Percentiles rank a stretch among this genome's conserved stretches.
phyloP scores from a whole-genome alignment of 129 eudicot species.

The Ambrosia artemisiifolia region DNA sequence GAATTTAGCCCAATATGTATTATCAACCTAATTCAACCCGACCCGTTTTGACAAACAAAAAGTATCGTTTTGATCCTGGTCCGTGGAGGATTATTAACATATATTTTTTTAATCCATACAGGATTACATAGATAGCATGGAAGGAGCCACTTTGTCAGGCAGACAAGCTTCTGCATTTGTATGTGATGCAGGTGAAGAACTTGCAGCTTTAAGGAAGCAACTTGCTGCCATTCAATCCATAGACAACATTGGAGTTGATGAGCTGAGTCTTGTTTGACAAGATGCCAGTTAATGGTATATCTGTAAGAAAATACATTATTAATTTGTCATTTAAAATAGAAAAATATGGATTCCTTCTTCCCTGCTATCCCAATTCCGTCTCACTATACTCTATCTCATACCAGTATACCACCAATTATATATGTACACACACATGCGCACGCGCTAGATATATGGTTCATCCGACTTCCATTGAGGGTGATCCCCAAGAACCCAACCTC shows the following conservation, averaged over 20 bases:
- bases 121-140: slow-evolving; percentile 99
- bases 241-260: slow-evolving; percentile 34
- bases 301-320: slow-evolving; percentile 19
- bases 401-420: no score
- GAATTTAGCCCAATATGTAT: no score
- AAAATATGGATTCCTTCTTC: not conserved
- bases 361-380: no score
- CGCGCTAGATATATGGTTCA: no score
- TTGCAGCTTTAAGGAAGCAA: slow-evolving; percentile 46
- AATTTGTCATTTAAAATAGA: slow-evolving; percentile 3
- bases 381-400: no score
- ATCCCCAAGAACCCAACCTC: no score
- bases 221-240: slow-evolving; percentile 35
- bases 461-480: no score
- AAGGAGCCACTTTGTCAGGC: slow-evolving; percentile 97
- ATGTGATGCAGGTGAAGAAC: slow-evolving; percentile 88
- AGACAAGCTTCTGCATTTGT: slow-evolving; percentile 84
- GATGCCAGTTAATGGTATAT: not conserved
- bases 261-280: slow-evolving; percentile 66
- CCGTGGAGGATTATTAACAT: not conserved
- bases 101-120: slow-evolving; percentile 24
- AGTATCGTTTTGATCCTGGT: not conserved
- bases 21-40: slow-evolving; percentile 3
- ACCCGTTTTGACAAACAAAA: not conserved
- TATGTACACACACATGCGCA: no score